Percentiles rank a stretch among this genome's conserved stretches.
These are phyloP conservation scores for Dothiorella sarmentorum DNA, from an alignment of 2,329 filamentous ascomycete genomes.

Conservation along the genomic window DNA sequence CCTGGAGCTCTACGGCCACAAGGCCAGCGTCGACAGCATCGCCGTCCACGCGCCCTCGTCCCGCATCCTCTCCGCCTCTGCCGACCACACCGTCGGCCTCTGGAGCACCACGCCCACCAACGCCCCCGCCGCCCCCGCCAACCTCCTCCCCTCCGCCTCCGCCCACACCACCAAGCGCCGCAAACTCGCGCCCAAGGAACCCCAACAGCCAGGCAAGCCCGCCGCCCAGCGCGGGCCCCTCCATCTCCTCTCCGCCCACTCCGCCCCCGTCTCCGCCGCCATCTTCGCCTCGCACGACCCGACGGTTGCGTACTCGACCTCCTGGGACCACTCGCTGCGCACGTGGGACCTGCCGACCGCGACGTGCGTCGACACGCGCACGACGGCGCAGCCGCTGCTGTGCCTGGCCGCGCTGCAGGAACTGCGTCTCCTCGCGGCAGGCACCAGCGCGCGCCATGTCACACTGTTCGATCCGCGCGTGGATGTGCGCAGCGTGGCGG, in stretches of 20 bases:
- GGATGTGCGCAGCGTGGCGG: constrained; percentile 69
- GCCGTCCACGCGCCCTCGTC: constrained; percentile 70
- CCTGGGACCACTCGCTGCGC: constrained; percentile 84
- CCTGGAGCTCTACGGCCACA: constrained; percentile 82
- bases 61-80: constrained; percentile 79
- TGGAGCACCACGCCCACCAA: constrained; percentile 81
- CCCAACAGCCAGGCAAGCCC: constrained; percentile 53
- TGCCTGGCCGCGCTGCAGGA: constrained; percentile 71
- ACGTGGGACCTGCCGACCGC: constrained; percentile 88
- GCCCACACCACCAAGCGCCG: constrained; percentile 68
- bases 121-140: constrained; percentile 68
- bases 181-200: constrained; percentile 57
- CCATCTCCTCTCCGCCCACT: constrained; percentile 68
- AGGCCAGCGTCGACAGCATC: constrained; percentile 68
- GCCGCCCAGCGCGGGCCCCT: constrained; percentile 76
- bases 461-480: constrained; percentile 88
- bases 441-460: constrained; percentile 81
- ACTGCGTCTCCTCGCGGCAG: constrained; percentile 64
- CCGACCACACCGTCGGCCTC: constrained; percentile 79
- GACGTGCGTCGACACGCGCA: constrained; percentile 73
- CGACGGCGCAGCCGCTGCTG: constrained; percentile 78
- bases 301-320: constrained; percentile 87
- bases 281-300: constrained; percentile 81
- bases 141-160: constrained; percentile 64
- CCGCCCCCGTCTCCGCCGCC: constrained; percentile 70